phyloP scores from a whole-genome alignment of 2,329 filamentous ascomycete genomes.

The Microcyclosporella mali region DNA sequence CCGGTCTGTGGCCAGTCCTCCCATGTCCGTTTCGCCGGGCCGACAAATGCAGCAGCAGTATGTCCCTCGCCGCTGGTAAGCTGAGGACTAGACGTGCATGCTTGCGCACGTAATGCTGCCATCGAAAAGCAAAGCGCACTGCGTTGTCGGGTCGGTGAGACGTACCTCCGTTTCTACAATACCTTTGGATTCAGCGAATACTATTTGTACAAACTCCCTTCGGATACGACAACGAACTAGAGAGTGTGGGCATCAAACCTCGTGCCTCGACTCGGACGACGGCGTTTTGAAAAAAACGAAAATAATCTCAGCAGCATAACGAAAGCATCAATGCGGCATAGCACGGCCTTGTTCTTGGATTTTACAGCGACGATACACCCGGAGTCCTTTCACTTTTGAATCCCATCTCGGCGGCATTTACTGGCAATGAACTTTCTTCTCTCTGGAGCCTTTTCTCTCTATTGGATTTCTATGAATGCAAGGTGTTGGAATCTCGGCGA shows the following conservation, averaged over 20 bases:
- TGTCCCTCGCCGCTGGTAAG: slow-evolving; percentile 43
- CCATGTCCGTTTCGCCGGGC: slow-evolving; percentile 62
- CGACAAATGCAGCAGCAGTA: slow-evolving; percentile 56
- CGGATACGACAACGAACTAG: slow-evolving; percentile 13
- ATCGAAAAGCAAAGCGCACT: slow-evolving; percentile 9
- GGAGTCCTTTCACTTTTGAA: slow-evolving; percentile 3
- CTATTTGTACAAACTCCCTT: slow-evolving; percentile 20
- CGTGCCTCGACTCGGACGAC: slow-evolving; percentile 14
- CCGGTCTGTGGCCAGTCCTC: slow-evolving; percentile 83
- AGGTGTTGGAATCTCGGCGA: slow-evolving; percentile 8
- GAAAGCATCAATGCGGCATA: slow-evolving; percentile 17
- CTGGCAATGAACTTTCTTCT: slow-evolving; percentile 3
- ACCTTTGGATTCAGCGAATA: slow-evolving; percentile 10
- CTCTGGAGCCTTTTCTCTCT: slow-evolving; percentile 1
- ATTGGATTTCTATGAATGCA: slow-evolving; percentile 1
- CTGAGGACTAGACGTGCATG: slow-evolving; percentile 8
- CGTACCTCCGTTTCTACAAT: slow-evolving; percentile 10
- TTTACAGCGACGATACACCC: slow-evolving; percentile 12
- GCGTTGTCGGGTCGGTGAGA: slow-evolving; percentile 24
- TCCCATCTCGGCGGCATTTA: slow-evolving; percentile 6
- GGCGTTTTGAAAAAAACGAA: slow-evolving; percentile 13
- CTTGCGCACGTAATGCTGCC: slow-evolving; percentile 9
- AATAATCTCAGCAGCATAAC: slow-evolving; percentile 18
- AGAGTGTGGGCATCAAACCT: slow-evolving; percentile 12
- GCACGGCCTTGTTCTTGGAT: slow-evolving; percentile 15